A percentile compares a stretch with the other conserved stretches of the same genome.
Evolutionary conservation across 805 yeast species (phyloP).

Genomic region (Lipomyces yamanashiensis): DNA sequence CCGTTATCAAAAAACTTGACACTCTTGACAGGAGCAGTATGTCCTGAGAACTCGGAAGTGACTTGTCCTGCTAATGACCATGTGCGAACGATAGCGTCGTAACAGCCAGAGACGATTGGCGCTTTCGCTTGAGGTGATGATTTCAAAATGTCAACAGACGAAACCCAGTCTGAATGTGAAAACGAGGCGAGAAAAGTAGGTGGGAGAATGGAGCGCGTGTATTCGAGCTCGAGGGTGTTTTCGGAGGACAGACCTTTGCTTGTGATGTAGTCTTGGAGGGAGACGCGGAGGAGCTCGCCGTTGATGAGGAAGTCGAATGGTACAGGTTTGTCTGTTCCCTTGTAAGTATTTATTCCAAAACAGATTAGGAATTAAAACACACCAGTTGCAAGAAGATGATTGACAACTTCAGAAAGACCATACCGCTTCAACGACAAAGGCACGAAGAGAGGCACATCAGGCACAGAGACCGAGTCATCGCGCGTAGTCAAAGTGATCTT

Average conservation of each 20-base stretch:
- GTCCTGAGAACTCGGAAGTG: constrained; percentile 82
- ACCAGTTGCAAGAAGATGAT: constrained; percentile 68
- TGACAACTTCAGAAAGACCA: constrained; percentile 93
- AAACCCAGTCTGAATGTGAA: constrained; percentile 94
- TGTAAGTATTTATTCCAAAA: not conserved
- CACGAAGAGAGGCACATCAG: constrained; percentile 82
- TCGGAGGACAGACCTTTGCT: constrained; percentile 82
- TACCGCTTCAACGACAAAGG: constrained; percentile 85
- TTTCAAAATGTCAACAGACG: constrained; percentile 62
- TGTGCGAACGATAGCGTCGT: constrained; percentile 91
- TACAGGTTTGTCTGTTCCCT: constrained; percentile 55
- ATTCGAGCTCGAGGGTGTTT: constrained; percentile 77
- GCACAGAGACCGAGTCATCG: constrained; percentile 73
- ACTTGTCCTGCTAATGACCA: constrained; percentile 83
- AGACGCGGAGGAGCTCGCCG: constrained; percentile 66
- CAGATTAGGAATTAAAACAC: not conserved
- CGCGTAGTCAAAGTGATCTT: constrained; percentile 72
- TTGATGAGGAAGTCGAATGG: constrained; percentile 95
- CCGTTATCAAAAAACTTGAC: constrained; percentile 66
- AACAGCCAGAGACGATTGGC: constrained; percentile 83
- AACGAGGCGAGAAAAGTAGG: constrained; percentile 90
- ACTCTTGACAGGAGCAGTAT: constrained; percentile 81
- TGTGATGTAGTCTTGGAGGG: constrained; percentile 78
- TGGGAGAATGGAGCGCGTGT: constrained; percentile 89
- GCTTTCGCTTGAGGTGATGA: constrained; percentile 20